Evolutionary conservation across 2,329 filamentous ascomycete species (phyloP).

Genomic region (Sporothrix schenckii): DNA sequence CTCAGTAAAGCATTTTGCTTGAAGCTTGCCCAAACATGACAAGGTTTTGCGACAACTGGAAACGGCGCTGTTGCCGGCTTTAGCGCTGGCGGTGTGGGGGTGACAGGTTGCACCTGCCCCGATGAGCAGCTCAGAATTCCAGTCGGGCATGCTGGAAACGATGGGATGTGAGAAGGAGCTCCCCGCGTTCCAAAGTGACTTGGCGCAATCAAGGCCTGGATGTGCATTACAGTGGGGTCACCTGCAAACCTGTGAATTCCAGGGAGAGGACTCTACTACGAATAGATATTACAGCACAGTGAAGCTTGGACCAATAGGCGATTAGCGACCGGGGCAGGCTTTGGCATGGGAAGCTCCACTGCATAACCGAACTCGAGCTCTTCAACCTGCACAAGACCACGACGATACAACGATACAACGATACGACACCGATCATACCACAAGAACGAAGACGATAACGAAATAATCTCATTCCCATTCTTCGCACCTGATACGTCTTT

Average conservation of each 20-base stretch:
- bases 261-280: not conserved
- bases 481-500: not conserved
- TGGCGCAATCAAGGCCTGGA: conserved; percentile 6
- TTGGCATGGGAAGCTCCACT: not conserved
- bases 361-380: not conserved
- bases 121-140: conserved; percentile 10
- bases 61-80: conserved; percentile 22
- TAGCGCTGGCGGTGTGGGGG: conserved; percentile 28
- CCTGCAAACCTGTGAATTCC: not conserved
- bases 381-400: not conserved
- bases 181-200: conserved; percentile 24
- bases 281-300: conserved; percentile 14
- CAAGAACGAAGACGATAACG: not conserved
- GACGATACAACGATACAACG: not conserved
- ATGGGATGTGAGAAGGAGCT: conserved; percentile 19
- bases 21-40: not conserved
- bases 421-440: not conserved
- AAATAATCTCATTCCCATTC: not conserved
- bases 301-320: conserved; percentile 23
- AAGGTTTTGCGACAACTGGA: not conserved
- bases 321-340: not conserved
- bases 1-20: not conserved
- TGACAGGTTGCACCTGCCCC: conserved; percentile 5
- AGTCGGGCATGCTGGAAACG: not conserved
- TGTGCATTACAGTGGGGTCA: conserved; percentile 19